These are phyloP conservation scores for Paragyromitra xinjiangensis DNA, from an alignment of 495 filamentous ascomycete species.

Conservation along the genomic window DNA sequence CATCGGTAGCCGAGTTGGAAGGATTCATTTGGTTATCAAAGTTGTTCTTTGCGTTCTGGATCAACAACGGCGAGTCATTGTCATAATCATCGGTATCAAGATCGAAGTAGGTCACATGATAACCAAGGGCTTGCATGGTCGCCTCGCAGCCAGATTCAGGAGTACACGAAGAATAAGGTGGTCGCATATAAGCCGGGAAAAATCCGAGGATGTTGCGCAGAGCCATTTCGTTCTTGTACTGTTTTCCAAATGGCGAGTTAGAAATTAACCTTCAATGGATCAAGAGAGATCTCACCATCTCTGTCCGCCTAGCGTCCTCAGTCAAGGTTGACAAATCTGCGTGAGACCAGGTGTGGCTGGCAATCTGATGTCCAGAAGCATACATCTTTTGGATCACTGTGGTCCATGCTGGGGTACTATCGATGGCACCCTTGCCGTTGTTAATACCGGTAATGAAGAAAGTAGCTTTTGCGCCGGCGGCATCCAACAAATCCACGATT, in stretches of 20 bases:
- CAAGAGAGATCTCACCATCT: slow-evolving; percentile 65
- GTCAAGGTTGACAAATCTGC: slow-evolving; percentile 71
- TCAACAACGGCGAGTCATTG: slow-evolving; percentile 67
- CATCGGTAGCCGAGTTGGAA: slow-evolving; percentile 61
- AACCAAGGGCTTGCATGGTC: slow-evolving; percentile 72
- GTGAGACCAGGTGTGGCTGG: slow-evolving; percentile 87
- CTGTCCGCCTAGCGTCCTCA: slow-evolving; percentile 66
- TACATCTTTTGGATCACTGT: slow-evolving; percentile 74
- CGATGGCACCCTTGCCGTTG: slow-evolving; percentile 75
- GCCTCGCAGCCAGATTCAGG: slow-evolving; percentile 64
- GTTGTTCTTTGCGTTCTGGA: slow-evolving; percentile 77
- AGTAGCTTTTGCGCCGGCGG: slow-evolving; percentile 73
- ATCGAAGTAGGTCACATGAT: slow-evolving; percentile 78
- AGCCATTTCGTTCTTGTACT: slow-evolving; percentile 77
- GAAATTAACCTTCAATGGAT: slow-evolving; percentile 32
- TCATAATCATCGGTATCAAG: slow-evolving; percentile 83
- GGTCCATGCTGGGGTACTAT: slow-evolving; percentile 67
- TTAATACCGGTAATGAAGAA: slow-evolving; percentile 85
- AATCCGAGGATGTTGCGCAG: slow-evolving; percentile 79
- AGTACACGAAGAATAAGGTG: slow-evolving; percentile 79
- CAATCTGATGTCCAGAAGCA: slow-evolving; percentile 79
- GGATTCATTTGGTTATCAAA: slow-evolving; percentile 68
- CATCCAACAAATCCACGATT: slow-evolving; percentile 72
- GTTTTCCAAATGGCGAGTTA: not conserved
- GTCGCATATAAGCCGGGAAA: slow-evolving; percentile 87